A percentile compares a stretch with the other conserved stretches of the same genome.
phyloP scores from a whole-genome alignment of 164 flowering plant species.

The Macadamia tetraphylla region DNA sequence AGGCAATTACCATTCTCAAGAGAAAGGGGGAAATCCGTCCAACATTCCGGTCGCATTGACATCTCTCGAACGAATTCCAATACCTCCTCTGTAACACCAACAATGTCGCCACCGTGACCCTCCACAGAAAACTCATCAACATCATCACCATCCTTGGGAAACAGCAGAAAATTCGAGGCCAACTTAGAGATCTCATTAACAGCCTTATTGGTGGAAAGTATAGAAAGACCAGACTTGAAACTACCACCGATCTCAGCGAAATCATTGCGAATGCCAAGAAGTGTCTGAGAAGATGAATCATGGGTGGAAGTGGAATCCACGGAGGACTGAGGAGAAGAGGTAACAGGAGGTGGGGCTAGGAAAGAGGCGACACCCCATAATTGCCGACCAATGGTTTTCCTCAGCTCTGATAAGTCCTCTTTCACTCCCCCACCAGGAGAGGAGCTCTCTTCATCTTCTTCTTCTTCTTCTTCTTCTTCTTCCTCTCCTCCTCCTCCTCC shows the following conservation, averaged over 20 bases:
- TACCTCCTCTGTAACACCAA: conserved; percentile 41
- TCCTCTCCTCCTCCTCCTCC: conserved; percentile 5
- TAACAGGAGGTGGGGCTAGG: conserved; percentile 47
- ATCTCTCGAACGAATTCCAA: conserved; percentile 39
- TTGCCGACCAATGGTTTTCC: conserved; percentile 43
- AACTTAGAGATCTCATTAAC: conserved; percentile 38
- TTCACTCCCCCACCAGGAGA: conserved; percentile 23
- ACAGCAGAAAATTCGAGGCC: conserved; percentile 37
- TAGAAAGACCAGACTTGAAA: conserved; percentile 39
- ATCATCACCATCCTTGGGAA: conserved; percentile 16
- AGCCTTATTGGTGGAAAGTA: conserved; percentile 33
- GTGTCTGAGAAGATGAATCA: conserved; percentile 15
- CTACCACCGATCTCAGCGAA: conserved; percentile 53
- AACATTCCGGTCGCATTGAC: conserved; percentile 35
- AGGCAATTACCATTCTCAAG: conserved; percentile 22
- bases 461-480: conserved; percentile 1
- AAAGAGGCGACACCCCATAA: conserved; percentile 60
- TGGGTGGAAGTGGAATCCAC: conserved; percentile 3
- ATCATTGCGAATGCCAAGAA: conserved; percentile 43
- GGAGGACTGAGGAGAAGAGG: not conserved
- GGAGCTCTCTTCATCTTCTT: conserved; percentile 5
- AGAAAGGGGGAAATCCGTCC: conserved; percentile 50
- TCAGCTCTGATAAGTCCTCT: conserved; percentile 43
- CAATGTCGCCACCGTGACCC: conserved; percentile 11
- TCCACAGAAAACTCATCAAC: conserved; percentile 6